Percentiles rank a stretch among this genome's conserved stretches.
Evolutionary conservation across 2,329 filamentous ascomycete genomes (phyloP).

Genomic region (Aspergillus alliaceus): DNA sequence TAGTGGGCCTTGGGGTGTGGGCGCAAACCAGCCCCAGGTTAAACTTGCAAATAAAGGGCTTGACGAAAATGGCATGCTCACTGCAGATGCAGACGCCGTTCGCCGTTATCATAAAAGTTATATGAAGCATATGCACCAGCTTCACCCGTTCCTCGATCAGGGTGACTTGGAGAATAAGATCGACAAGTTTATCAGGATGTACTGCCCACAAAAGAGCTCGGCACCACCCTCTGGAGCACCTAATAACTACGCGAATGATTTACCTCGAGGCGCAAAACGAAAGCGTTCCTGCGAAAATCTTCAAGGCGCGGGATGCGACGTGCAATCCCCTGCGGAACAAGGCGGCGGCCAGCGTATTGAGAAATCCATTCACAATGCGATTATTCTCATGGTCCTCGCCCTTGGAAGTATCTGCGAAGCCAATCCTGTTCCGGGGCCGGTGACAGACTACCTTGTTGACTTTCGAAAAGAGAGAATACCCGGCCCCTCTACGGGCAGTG

Average conservation of each 20-base stretch:
- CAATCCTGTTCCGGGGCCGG: conserved; percentile 55
- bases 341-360: conserved; percentile 32
- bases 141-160: conserved; percentile 65
- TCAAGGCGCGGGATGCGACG: conserved; percentile 24
- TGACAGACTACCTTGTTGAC: conserved; percentile 41
- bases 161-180: conserved; percentile 54
- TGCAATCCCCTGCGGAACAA: conserved; percentile 21
- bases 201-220: conserved; percentile 38
- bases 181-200: conserved; percentile 50
- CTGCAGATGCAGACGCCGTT: conserved; percentile 54
- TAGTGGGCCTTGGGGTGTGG: conserved; percentile 55
- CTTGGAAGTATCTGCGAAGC: conserved; percentile 77
- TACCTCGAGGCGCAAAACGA: conserved; percentile 34
- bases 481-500: conserved; percentile 21
- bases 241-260: conserved; percentile 21
- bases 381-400: conserved; percentile 80
- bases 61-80: conserved; percentile 51
- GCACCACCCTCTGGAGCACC: conserved; percentile 3
- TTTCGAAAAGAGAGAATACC: conserved; percentile 31
- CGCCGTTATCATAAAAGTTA: conserved; percentile 56
- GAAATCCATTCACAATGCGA: conserved; percentile 72
- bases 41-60: conserved; percentile 49
- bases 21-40: conserved; percentile 26
- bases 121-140: conserved; percentile 59
- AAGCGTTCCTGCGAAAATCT: conserved; percentile 38